Base-by-base conservation (phyloP, 179 eudicot genomes). In the Silene coronaria region DNA sequence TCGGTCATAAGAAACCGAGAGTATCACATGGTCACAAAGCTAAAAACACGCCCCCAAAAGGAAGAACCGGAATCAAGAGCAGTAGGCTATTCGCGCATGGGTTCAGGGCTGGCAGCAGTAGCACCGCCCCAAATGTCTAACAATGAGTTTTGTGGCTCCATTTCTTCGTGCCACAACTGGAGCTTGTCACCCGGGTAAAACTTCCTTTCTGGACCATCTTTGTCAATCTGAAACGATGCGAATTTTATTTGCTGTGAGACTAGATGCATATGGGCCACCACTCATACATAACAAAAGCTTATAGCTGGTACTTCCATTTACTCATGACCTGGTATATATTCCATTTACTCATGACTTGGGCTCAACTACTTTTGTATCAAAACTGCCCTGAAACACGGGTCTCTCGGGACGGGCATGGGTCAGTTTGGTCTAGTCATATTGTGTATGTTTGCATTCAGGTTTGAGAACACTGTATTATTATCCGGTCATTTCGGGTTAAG, bases 81-180 rank as follows among this genome's bases (percentile, higher is more conserved):
- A 38, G 30, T 19, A 48, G 19, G 38, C 36, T 82, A 82, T 55
- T 82, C 85, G 26, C 80, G 59, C 98, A 94, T 94, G 24, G 98
- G 97, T 53, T 83, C 90, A 11, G 93, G 88, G 76, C 78, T 77
- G 13, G 91, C 77, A 12, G 88, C 73, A 26, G 82, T 34, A 24
- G 84, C 60, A 61, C 80, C 81, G 84, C 80, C 81, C 86, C 93
- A 85, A 11, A 87, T 86, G 61, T 95, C 97, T 45, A 95, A 80
- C 78, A 92, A 60, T 2, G 99, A 95, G 65, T 90, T 86, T 32
- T 87, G 90, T 5, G 97, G 85, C 77, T 85, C 94, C 73, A 95
- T 59, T 83, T 95, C 97, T 75, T 95, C 99, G 11, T 95, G 97
- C 99, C 99, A 95, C 45, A 90, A 81, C 28, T 93, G 91, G 53